Conservation (phyloP, 495 filamentous ascomycete species). For the Margaritispora aquatica region DNA sequence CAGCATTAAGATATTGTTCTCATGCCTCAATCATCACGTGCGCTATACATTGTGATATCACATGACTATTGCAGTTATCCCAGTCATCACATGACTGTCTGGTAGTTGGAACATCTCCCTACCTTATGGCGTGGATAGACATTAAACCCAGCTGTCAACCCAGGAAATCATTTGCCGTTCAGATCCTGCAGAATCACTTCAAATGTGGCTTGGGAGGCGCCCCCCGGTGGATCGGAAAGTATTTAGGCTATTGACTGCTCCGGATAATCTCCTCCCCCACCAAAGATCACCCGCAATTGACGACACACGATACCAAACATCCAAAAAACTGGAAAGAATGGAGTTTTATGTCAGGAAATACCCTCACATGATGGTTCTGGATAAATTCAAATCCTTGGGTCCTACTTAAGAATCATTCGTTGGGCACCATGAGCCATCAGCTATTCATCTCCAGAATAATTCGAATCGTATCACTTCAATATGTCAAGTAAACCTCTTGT, state of each 20-base stretch:
- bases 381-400: not conserved
- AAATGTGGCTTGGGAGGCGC: not conserved
- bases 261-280: not conserved
- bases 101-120: too few relatives aligned
- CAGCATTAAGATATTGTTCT: too few relatives aligned
- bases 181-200: too few relatives aligned
- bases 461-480: slow-evolving; percentile 26
- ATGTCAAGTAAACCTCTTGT: slow-evolving; percentile 42
- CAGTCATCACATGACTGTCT: too few relatives aligned
- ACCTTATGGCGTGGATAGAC: too few relatives aligned
- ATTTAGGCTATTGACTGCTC: not conserved
- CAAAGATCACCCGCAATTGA: not conserved
- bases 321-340: not conserved
- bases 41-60: not conserved
- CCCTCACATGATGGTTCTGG: not conserved
- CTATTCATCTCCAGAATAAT: slow-evolving; percentile 1
- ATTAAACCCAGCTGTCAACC: too few relatives aligned
- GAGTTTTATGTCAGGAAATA: not conserved
- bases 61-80: too few relatives aligned
- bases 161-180: too few relatives aligned
- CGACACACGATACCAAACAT: not conserved
- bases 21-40: too few relatives aligned
- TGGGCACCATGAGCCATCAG: not conserved
- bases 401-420: not conserved
- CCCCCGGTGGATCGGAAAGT: not conserved